These are phyloP conservation scores for Cyclocybe aegerita DNA, from an alignment of 768 basidiomycete species.

Conservation along the genomic window DNA sequence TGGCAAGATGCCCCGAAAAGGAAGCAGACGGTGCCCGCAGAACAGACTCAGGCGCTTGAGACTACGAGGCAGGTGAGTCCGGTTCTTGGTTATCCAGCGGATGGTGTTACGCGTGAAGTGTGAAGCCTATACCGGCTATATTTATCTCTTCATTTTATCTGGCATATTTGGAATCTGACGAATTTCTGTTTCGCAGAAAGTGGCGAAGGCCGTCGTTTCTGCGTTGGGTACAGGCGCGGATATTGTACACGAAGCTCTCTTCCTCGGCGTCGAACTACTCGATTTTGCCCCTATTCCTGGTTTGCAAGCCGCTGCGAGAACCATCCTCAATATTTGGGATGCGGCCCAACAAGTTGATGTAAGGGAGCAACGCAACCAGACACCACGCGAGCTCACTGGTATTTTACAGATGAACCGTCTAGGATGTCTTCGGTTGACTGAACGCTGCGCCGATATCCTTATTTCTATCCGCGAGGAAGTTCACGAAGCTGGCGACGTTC, in stretches of 20 bases:
- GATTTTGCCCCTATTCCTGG: slow-evolving; percentile 57
- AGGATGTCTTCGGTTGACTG: slow-evolving; percentile 67
- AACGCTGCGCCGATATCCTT: slow-evolving; percentile 70
- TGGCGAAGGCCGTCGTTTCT: slow-evolving; percentile 35
- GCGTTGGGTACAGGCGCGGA: slow-evolving; percentile 41
- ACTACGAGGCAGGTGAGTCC: slow-evolving; percentile 33
- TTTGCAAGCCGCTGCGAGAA: slow-evolving; percentile 48
- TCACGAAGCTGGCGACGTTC: slow-evolving; percentile 50
- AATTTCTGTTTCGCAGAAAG: slow-evolving; percentile 23
- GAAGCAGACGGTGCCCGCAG: slow-evolving; percentile 34
- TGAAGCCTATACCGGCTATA: background rate
- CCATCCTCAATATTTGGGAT: slow-evolving; percentile 65
- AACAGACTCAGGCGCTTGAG: slow-evolving; percentile 37
- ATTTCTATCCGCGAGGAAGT: slow-evolving; percentile 65
- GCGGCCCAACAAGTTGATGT: slow-evolving; percentile 62
- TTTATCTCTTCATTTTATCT: background rate
- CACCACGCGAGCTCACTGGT: background rate
- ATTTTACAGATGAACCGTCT: slow-evolving; percentile 59
- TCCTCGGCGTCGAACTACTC: slow-evolving; percentile 39
- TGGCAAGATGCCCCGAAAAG: slow-evolving; percentile 29
- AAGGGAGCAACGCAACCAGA: slow-evolving; percentile 18
- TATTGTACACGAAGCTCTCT: slow-evolving; percentile 45
- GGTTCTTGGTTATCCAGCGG: background rate
- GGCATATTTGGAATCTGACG: background rate
- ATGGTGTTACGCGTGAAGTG: background rate